Evolutionary conservation across 129 eudicot genomes (phyloP), one percentile per base, ranked within the genome.

Genomic region (Rutidosis leptorrhynchoides): DNA sequence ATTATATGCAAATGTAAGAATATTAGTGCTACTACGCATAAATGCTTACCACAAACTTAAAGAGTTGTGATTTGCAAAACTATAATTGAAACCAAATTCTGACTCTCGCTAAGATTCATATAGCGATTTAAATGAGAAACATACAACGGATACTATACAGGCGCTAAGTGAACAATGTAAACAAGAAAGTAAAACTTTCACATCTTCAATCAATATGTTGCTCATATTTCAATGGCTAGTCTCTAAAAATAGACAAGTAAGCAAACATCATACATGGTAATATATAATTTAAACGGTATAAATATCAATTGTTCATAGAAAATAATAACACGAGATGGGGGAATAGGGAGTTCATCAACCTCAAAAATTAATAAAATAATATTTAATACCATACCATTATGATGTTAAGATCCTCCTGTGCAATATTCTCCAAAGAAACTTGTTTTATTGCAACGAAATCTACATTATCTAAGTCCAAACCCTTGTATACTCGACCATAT

Each of bases 381-480:
- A 68, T 58, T 58, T 53, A 60, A 76, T 69, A 93, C 98, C 98
- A 76, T 69, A 93, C 98, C 98, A 88, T 93, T 57, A 93, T 93
- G 71, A 80, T 71, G 78, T 93, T 93, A 37, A 88, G 96, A 77
- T 88, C 95, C 84, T 88, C 98, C 74, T 88, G 98, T 40, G 82
- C 89, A 58, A 93, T 93, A 71, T 93, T 93, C 82, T 86, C 95
- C 79, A 93, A 77, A 52, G 98, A 88, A 35, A 93, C 98, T 71
- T 93, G 98, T 72, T 93, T 93, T 56, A 93, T 93, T 54, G 98
- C 98, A 70, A 93, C 98, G 72, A 93, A 93, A 73, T 93, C 98
- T 59, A 95, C 98, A 79, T 93, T 88, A 80, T 88, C 95, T 89
- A 88, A 83, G 76, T 93, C 98, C 91, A 93, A 79, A 6, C 98